These are phyloP conservation scores for Vigna hirtella DNA, from an alignment of 306 rosid genomes.

Conservation along the genomic window DNA sequence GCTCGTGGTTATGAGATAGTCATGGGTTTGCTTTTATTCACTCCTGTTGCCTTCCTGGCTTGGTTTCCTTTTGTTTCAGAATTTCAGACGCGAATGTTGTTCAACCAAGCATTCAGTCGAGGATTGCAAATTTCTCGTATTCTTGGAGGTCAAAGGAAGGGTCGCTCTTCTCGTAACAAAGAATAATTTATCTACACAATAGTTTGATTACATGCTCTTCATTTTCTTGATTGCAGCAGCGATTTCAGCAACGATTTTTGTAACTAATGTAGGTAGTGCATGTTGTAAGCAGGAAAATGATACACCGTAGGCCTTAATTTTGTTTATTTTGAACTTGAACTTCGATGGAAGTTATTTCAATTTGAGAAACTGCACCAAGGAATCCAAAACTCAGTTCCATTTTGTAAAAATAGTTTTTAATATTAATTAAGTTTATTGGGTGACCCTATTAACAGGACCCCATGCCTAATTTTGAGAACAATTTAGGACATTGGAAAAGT, in stretches of 20 bases:
- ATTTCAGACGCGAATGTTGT: constrained; percentile 97
- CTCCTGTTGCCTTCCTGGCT: constrained; percentile 92
- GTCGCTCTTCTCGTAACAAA: constrained; percentile 81
- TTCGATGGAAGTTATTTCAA: neutral
- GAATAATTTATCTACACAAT: constrained; percentile 50
- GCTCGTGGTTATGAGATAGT: constrained; percentile 93
- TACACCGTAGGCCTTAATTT: constrained; percentile 39
- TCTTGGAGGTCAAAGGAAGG: constrained; percentile 95
- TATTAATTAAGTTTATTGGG: too few relatives aligned
- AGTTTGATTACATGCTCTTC: constrained; percentile 1
- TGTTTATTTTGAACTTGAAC: constrained; percentile 13
- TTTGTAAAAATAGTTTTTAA: neutral
- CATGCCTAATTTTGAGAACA: too few relatives aligned
- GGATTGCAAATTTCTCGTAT: constrained; percentile 95
- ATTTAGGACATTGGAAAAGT: too few relatives aligned
- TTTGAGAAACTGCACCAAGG: neutral
- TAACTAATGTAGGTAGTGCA: constrained; percentile 27
- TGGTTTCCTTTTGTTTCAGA: constrained; percentile 99
- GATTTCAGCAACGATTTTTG: neutral
- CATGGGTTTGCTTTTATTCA: constrained; percentile 89
- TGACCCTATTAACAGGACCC: too few relatives aligned
- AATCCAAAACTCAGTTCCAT: neutral
- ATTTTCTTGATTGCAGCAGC: constrained; percentile 2
- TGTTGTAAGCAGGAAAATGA: constrained; percentile 35
- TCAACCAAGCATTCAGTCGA: constrained; percentile 95